Evolutionary conservation across 2,329 filamentous ascomycete species (phyloP).

Genomic region (Aspergillus ochraceoroseus): DNA sequence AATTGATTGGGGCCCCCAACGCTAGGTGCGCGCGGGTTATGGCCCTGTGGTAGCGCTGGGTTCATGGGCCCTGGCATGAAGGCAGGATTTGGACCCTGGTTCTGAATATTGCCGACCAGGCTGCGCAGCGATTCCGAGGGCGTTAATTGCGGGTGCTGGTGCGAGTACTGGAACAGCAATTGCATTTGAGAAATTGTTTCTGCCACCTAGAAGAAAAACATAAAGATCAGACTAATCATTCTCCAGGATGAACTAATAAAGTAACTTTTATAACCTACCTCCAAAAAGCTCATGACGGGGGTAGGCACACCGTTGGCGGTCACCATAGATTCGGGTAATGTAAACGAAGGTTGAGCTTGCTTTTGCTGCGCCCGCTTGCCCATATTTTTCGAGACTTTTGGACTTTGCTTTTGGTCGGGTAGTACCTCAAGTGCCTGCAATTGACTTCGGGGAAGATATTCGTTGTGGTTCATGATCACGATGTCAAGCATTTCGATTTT

Average conservation of each 20-base stretch:
- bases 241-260: neutral
- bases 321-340: constrained; percentile 43
- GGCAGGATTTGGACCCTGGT: constrained; percentile 30
- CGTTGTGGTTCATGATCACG: constrained; percentile 67
- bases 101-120: constrained; percentile 47
- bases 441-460: constrained; percentile 70
- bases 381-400: constrained; percentile 55
- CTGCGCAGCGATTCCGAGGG: constrained; percentile 53
- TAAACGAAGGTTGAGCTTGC: constrained; percentile 42
- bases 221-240: neutral
- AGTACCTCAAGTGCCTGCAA: constrained; percentile 48
- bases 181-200: constrained; percentile 64
- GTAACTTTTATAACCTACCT: constrained; percentile 45
- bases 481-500: constrained; percentile 86
- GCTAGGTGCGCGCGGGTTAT: constrained; percentile 41
- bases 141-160: constrained; percentile 49
- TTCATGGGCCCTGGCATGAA: constrained; percentile 33
- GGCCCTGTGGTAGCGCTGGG: constrained; percentile 34
- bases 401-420: constrained; percentile 54
- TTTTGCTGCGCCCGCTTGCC: constrained; percentile 50
- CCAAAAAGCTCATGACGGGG: constrained; percentile 56
- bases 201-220: constrained; percentile 47
- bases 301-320: constrained; percentile 53
- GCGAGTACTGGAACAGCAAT: constrained; percentile 54
- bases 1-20: constrained; percentile 50